Percentiles rank a stretch among this genome's conserved stretches.
Evolutionary conservation across 2,329 filamentous ascomycete species (phyloP).

Genomic region (Coniella vitis): DNA sequence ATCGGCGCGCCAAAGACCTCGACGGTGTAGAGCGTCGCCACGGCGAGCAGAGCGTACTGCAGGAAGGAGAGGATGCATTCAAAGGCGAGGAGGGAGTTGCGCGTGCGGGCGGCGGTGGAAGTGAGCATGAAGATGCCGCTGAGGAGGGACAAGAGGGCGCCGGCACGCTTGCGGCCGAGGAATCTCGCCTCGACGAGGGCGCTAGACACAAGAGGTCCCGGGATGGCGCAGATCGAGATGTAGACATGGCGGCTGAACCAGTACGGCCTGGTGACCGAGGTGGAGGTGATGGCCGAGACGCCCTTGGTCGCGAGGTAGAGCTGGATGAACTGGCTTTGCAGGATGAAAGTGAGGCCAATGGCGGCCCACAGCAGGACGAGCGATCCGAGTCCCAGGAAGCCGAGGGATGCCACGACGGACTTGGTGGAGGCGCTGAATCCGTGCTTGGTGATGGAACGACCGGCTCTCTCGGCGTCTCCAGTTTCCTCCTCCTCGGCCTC

Average conservation of each 20-base stretch:
- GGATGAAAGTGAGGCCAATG: background rate
- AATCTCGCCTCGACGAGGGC: background rate
- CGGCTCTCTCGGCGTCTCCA: background rate
- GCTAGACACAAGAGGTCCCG: background rate
- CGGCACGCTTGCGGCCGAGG: background rate
- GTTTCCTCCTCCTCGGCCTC: background rate
- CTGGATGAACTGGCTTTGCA: background rate
- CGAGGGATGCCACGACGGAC: background rate
- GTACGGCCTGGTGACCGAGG: background rate
- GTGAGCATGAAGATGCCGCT: constrained; percentile 1
- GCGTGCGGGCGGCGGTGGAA: background rate
- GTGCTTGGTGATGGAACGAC: background rate
- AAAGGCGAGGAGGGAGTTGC: background rate
- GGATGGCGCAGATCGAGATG: constrained; percentile 1
- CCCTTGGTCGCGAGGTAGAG: background rate
- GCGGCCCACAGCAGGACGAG: constrained; percentile 2
- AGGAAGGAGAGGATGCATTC: constrained; percentile 1
- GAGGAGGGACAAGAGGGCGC: background rate
- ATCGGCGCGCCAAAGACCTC: constrained; percentile 3
- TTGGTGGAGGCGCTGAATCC: background rate
- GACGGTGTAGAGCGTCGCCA: constrained; percentile 1
- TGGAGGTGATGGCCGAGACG: background rate
- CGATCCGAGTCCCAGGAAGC: background rate
- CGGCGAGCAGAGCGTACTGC: background rate
- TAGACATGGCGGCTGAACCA: constrained; percentile 3